Evolutionary conservation across 169 alveolate species (phyloP), one percentile per base, ranked within the genome.

Genomic region (Cryptosporidium sp.): DNA sequence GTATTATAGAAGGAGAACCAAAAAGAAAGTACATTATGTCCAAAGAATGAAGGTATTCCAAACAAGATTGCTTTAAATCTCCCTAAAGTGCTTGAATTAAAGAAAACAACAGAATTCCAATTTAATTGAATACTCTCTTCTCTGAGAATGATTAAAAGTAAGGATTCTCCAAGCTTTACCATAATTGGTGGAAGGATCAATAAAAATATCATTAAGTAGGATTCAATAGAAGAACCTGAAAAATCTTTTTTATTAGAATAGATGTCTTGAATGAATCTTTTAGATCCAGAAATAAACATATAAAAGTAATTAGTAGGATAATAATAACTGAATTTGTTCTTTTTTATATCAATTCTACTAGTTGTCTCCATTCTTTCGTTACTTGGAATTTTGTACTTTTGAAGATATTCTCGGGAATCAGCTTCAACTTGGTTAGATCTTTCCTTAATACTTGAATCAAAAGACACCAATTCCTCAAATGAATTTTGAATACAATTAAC

Each of bases 261-360:
- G 14, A 52, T 21, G 31, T 53, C 26, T 5, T 3, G 33, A 75
- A 21, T 39, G 0, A 8, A 23, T 18, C 26, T 80, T 48, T 62
- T 80, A 18, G 89, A 62, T 21, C 89, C 73, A 31, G 89, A 62
- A 62, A 61, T 23, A 45, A 61, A 65, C 53, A 80, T 44, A 31
- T 80, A 80, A 51, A 80, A 80, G 68, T 44, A 62, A 26, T 62
- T 80, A 12, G 68, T 18, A 16, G 89, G 75, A 45, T 62, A 80
- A 9, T 80, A 62, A n/a, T 60, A 12, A 29, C 75, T 80, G 39
- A 37, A 80, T 10, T 80, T 80, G 42, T 80, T 65, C 56, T 80
- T 65, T 29, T 42, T 29, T 3, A 80, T 23, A 21, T 80, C 89
- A 61, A 80, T 60, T 21, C 44, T 9, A 12, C 69, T 31, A 9